Evolutionary conservation across 2,329 filamentous ascomycete genomes (phyloP), one percentile per base, ranked within the genome.

Genomic region (Colletotrichum sp.): DNA sequence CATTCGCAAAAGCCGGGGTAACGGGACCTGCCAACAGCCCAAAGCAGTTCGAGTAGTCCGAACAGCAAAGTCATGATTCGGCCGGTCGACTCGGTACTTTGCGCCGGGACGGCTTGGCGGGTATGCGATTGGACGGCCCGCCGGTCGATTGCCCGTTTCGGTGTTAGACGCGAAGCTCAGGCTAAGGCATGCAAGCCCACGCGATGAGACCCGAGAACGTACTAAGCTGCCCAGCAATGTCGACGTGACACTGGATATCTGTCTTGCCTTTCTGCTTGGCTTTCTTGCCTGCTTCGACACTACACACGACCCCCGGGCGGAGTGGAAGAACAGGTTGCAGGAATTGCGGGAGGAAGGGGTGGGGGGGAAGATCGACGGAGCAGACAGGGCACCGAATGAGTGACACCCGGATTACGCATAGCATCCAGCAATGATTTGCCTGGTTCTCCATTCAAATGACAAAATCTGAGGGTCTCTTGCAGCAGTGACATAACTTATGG

Each of bases 161-260:
- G 75, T 65, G 55, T 69, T 77, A 69, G 75, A 77, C 65, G 75
- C 72, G 75, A 76, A 71, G 62, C 26, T 68, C 63, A 64, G 64
- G 68, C 72, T 66, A 52, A 75, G 57, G 68, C 63, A 75, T 67
- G 72, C 68, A 55, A 44, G 63, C 52, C 72, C 62, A 72, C 63
- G 72, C 72, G 63, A 72, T 62, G 72, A 44, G 68, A 63, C 72
- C 68, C 22, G 55, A 68, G 68, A 67, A 66, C 18, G 60, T 55
- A 62, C 34, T 64, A 71, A 18, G 34, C 28, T n/a, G 24, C n/a
- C n/a, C 24, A 7, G 24, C 24, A 36, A 22, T 52, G 44, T 52
- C 44, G 59, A 62, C 59, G 22, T 62, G 59, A 34, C 59, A 62
- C 28, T 62, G 30, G 59, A 62, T n/a, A 62, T 62, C 59, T 62